Evolutionary conservation across 2,329 filamentous ascomycete genomes (phyloP), one percentile per base, ranked within the genome.

Genomic region (Colletotrichum spinosum): DNA sequence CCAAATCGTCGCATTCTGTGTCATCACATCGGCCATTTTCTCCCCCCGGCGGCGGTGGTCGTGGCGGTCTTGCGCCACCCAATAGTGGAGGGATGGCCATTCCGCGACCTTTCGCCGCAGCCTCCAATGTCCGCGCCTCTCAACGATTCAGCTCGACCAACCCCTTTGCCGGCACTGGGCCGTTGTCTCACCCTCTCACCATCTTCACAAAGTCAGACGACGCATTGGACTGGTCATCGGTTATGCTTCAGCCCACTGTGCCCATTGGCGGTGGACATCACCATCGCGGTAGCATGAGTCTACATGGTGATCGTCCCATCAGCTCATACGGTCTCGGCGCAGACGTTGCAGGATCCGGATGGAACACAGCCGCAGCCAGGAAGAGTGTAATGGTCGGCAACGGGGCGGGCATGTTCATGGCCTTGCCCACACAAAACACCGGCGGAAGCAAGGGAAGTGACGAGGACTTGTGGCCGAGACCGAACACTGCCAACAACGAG

Each of bases 171-270:
- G 71, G 71, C 7, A 70, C 74, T 8, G 72, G 75, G 17, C 71
- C 78, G 39, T 79, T 86, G 6, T 84, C 82, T 8, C 83, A 85
- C 62, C 85, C 83, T 7, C 83, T 89, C 37, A 86, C 88, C 69
- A 82, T 89, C 25, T 89, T 87, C 67, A 87, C 84, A 61, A 88
- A 88, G 75, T 82, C 83, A 67, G 83, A 87, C 56, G 85, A 88
- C 69, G 82, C 84, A 67, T 77, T 86, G 45, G 82, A 85, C 70
- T 89, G 86, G 86, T 86, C 84, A 59, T 87, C 86, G 72, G 80
- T 85, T 52, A 81, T 83, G 60, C 80, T 88, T 74, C 78, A 63
- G 75, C 77, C 12, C 69, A 73, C 53, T 69, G 73, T 38, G 61
- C 68, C 25, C 60, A 65, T 57, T 8, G 64, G 68, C 8, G 69